Base-by-base conservation (phyloP, 2,329 filamentous ascomycete genomes). In the Fusarium sp. region DNA sequence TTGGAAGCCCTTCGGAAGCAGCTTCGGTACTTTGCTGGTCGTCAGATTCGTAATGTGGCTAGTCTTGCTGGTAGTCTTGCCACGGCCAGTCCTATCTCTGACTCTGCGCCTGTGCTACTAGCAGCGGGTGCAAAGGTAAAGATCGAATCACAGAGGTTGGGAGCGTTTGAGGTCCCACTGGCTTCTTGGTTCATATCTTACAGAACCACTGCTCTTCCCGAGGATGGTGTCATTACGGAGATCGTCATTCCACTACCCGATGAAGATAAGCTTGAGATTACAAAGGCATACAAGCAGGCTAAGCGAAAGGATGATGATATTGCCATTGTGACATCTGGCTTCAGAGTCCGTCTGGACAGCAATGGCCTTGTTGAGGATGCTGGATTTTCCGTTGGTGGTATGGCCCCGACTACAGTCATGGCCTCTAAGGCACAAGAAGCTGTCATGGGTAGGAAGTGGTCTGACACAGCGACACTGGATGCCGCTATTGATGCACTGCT, bases 291-390 rank as follows among this genome's bases (percentile, higher is more conserved):
- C 10, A 55, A 55, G 31, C 52, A 55, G 14, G 52, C 52, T 17
- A 55, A 55, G 42, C 22, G 52, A n/a, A 55, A 55, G 9, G 52
- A 55, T 6, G 52, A 55, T 7, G 52, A 55, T 3, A 55, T 55
- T 1, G 52, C 52, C 3, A 50, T 55, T 0, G 52, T 50, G 1
- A 55, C 52, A 14, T 49, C 52, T 6, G 52, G 42, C 1, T 38
- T 55, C 0, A 55, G 42, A 13, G 52, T 55, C 1, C 13, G 20
- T 0, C 22, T 55, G 14, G 7, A 9, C n/a, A 31, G 7, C 0
- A 15, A 38, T 8, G 52, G 31, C 13, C 22, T 55, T 28, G 52
- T 55, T 6, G n/a, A 55, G 6, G 31, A 55, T 50, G 52, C 52
- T 3, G 42, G 42, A 3, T 55, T 55, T 38, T 33, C 52, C 2